A percentile compares a stretch with the other conserved stretches of the same genome.
These are phyloP conservation scores for Aspergillus nanangensis DNA, from an alignment of 495 filamentous ascomycete species.

Conservation along the genomic window DNA sequence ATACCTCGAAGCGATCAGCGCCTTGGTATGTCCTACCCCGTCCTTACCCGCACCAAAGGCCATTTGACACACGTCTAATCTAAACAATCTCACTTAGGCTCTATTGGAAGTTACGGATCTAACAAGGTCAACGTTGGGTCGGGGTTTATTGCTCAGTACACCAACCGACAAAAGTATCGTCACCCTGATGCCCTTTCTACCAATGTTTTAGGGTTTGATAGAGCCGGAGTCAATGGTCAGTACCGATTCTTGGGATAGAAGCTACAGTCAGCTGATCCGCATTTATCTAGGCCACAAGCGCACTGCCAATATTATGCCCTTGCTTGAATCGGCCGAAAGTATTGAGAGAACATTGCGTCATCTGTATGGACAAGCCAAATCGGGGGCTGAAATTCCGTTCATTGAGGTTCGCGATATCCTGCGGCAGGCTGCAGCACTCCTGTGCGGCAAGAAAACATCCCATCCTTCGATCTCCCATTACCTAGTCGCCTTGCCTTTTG, in stretches of 20 bases:
- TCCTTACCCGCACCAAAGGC: too few species aligned
- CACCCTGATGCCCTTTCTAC: constrained; percentile 59
- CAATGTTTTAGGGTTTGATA: too few species aligned
- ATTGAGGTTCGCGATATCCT: constrained; percentile 73
- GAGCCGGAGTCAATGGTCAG: too few species aligned
- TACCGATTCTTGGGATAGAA: too few species aligned
- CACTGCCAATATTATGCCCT: background rate
- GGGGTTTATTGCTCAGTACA: constrained; percentile 94
- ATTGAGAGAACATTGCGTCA: constrained; percentile 37
- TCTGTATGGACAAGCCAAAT: constrained; percentile 62
- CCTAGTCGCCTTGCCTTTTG: constrained; percentile 86
- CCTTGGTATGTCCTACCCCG: constrained; percentile 44
- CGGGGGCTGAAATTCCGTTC: constrained; percentile 63
- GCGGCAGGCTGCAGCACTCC: constrained; percentile 73
- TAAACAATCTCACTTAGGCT: background rate
- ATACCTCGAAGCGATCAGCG: constrained; percentile 88
- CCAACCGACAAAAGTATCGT: constrained; percentile 91
- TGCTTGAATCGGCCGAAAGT: constrained; percentile 16
- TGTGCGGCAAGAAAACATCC: constrained; percentile 70
- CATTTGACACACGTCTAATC: too few species aligned
- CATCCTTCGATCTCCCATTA: constrained; percentile 75
- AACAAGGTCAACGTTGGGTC: constrained; percentile 83
- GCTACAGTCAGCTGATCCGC: too few species aligned
- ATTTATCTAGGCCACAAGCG: background rate
- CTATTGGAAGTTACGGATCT: constrained; percentile 66